A percentile compares a stretch with the other conserved stretches of the same genome.
These are phyloP conservation scores for Musa troglodytarum DNA, from an alignment of 176 grass and related monocot genomes.

Conservation along the genomic window DNA sequence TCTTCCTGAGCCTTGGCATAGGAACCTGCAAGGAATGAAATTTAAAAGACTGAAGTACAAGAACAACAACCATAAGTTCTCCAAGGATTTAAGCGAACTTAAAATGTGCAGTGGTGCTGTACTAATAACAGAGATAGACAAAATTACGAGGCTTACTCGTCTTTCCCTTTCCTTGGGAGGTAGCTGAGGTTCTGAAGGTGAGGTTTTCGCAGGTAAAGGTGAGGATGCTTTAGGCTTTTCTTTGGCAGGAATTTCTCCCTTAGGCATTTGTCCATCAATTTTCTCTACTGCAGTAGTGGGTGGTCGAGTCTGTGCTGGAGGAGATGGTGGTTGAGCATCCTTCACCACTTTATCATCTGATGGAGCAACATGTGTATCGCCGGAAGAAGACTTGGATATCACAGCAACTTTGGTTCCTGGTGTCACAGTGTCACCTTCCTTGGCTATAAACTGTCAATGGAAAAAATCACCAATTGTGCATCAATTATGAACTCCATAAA, in stretches of 20 bases:
- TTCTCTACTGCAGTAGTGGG: conserved; percentile 26
- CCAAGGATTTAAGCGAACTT: background rate
- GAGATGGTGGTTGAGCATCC: conserved; percentile 31
- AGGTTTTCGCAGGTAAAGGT: conserved; percentile 35
- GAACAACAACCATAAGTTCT: background rate
- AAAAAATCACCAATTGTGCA: background rate
- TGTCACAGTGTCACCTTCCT: conserved; percentile 95
- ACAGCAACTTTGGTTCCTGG: conserved; percentile 91
- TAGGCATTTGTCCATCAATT: conserved; percentile 29
- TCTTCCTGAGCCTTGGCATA: conserved; percentile 94
- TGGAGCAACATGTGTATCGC: conserved; percentile 80
- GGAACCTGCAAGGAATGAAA: conserved; percentile 45
- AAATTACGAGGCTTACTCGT: conserved; percentile 39
- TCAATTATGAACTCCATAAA: background rate
- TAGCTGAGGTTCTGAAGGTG: conserved; percentile 76
- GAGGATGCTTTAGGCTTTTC: conserved; percentile 14
- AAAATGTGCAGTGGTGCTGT: background rate
- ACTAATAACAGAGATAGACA: background rate
- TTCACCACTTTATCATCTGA: conserved; percentile 70
- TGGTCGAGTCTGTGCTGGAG: conserved; percentile 33
- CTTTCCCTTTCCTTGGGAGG: conserved; percentile 92
- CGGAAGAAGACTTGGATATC: conserved; percentile 79
- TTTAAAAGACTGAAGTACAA: background rate
- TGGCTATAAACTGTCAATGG: conserved; percentile 49
- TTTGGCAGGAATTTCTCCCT: background rate